Conservation (phyloP, 1,139 yeast species). For the Geotrichum carabidarum region DNA sequence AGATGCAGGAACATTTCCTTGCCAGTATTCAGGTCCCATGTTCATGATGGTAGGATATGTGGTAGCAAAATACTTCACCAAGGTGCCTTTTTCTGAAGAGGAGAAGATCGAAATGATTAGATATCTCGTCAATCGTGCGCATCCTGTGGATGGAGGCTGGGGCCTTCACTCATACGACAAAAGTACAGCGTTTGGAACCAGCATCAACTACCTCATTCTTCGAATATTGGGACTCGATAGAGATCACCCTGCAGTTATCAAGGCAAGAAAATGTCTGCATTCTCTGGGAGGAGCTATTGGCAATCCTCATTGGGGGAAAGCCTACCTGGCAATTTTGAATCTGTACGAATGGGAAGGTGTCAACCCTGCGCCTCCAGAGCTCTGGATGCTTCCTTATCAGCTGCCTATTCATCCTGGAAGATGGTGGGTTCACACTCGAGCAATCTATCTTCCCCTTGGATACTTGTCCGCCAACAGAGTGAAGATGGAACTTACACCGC, state of each 20-base stretch:
- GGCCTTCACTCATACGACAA: constrained; percentile 89
- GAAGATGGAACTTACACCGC: constrained; percentile 57
- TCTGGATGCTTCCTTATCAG: constrained; percentile 80
- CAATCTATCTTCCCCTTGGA: constrained; percentile 83
- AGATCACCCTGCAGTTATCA: constrained; percentile 72
- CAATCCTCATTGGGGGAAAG: constrained; percentile 96
- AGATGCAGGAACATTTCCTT: constrained; percentile 75
- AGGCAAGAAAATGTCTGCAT: constrained; percentile 67
- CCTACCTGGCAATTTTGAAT: constrained; percentile 77
- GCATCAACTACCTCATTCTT: constrained; percentile 73
- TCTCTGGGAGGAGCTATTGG: constrained; percentile 84
- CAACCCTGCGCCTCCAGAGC: constrained; percentile 95
- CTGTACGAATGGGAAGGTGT: constrained; percentile 94
- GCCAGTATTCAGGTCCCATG: constrained; percentile 96
- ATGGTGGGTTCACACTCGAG: constrained; percentile 99
- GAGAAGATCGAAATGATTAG: constrained; percentile 67
- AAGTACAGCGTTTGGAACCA: constrained; percentile 91
- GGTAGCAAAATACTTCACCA: constrained; percentile 65
- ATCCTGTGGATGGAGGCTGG: constrained; percentile 99
- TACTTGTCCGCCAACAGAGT: constrained; percentile 60
- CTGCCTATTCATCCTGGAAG: constrained; percentile 87
- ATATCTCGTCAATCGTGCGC: constrained; percentile 81
- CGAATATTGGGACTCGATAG: constrained; percentile 70
- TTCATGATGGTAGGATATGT: constrained; percentile 90
- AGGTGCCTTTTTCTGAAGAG: constrained; percentile 62